Conservation (phyloP, 139 green algal genomes). For the Chlorella ohadii region DNA sequence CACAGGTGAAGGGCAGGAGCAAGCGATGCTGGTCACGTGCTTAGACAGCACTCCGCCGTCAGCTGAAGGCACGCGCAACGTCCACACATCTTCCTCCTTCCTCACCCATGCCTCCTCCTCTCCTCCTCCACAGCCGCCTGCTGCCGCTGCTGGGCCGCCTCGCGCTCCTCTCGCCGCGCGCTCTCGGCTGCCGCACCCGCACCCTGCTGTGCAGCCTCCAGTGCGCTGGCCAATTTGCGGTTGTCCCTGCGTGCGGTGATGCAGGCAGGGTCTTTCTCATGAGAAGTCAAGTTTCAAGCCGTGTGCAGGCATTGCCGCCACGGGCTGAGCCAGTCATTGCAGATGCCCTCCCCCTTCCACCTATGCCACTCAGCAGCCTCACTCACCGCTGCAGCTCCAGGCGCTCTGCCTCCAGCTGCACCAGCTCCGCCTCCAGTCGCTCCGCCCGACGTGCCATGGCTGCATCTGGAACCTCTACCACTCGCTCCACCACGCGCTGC, state of each 20-base stretch:
- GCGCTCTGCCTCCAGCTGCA: neutral
- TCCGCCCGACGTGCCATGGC: neutral
- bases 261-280: neutral
- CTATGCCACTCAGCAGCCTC: neutral
- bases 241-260: slow-evolving; percentile 19
- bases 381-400: slow-evolving; percentile 20
- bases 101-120: neutral
- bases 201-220: neutral
- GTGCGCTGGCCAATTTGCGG: neutral
- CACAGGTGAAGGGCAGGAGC: no score
- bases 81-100: no score
- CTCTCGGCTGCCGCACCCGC: neutral
- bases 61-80: no score
- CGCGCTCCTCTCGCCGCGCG: slow-evolving; percentile 13
- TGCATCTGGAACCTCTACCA: slow-evolving; percentile 14
- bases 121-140: neutral
- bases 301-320: no score
- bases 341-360: neutral
- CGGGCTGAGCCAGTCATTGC: neutral
- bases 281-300: neutral
- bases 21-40: no score
- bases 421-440: slow-evolving; percentile 8
- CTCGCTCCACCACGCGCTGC: slow-evolving; percentile 17
- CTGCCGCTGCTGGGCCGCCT: neutral
- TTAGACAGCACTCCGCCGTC: no score